Base-by-base conservation (phyloP, 2,329 filamentous ascomycete genomes). In the Penicillium vulpinum region DNA sequence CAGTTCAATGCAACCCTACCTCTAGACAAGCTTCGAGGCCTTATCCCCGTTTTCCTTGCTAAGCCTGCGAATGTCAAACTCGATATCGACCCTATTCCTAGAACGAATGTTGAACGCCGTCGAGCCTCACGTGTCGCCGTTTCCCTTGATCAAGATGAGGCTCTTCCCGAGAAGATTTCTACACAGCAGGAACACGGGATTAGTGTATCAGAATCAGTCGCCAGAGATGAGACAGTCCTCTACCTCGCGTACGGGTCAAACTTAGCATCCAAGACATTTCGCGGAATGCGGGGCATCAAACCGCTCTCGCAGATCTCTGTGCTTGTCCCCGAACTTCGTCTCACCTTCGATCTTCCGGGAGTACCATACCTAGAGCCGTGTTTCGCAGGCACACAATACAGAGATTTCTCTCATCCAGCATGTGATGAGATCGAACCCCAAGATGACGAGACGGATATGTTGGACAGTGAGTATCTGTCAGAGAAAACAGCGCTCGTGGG, bases 161-260 rank as follows among this genome's bases (percentile, higher is more conserved):
- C 57, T 4, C 57, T 65, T 5, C 45, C 55, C 2, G 64, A 63
- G 38, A 62, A 64, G 38, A 58, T 65, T 29, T 39, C 54, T 6
- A 36, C 61, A 21, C 56, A 66, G 21, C 59, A 62, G 31, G 58
- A 67, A 46, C 45, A 43, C 18, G 60, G 63, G 16, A 29, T 51
- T 10, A 39, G n/a, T 6, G 22, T 64, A 18, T 38, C 53, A 7
- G 47, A 55, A 24, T 49, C 53, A 15, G 33, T 38, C 16, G 53
- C 45, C 13, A 45, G 47, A 28, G 59, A 69, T 35, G 60, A 78
- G 38, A 89, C 88, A 1, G 81, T 92, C 26, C 82, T 92, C 50
- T 93, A 93, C 73, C 84, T 93, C 22, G 93, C 92, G 11, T 97
- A 97, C 72, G 94, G 93, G 64, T 96, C 92, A 51, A 97, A 97